Evolutionary conservation across 371 early-diverging fungal genomes (phyloP), one percentile per base, ranked within the genome.

Genomic region (Syncephalastrum monosporum): DNA sequence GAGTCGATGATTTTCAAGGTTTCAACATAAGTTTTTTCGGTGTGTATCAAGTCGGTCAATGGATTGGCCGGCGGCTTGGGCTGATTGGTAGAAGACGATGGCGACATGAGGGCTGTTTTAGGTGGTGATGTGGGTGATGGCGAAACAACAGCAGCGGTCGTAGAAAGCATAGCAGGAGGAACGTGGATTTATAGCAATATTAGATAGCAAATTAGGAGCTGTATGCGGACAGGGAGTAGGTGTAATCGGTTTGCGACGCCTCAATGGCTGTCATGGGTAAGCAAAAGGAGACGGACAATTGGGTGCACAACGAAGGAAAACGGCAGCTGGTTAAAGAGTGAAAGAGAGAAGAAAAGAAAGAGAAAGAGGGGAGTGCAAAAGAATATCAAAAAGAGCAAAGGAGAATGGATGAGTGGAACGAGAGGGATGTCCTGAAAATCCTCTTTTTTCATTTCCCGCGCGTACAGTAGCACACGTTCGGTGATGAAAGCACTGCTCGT

Each of bases 1-100:
- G 74, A 68, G 53, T 76, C 73, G 45, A 82, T 74, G 51, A 69
- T 72, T 52, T 71, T 73, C 33, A 82, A 50, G 3, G 68, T 73
- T 7, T 70, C 68, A 41, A 80, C 58, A 53, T 74, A 82, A 7
- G 55, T 48, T 45, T 73, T 66, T 62, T 82, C 82, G n/a, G 77
- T 65, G 15, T 78, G 79, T 45, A 77, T 73, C 21, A 82, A 63
- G 41, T 82, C 82, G 5, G 63, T 65, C 15, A 82, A 55, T 16
- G 75, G 77, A 54, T 75, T 78, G 12, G 47, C 38, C 6, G 38
- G 10, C 38, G 38, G 38, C 12, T 33, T 33, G 38, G 38, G 10
- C 38, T 33, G 38, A 33, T 33, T 33, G 38, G 38, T 1, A 12
- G 38, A 33, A 33, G 38, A 33, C 38, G 38, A 33, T 33, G 3